Evolutionary conservation across 2,329 filamentous ascomycete species (phyloP).

Genomic region (Truncatella angustata): DNA sequence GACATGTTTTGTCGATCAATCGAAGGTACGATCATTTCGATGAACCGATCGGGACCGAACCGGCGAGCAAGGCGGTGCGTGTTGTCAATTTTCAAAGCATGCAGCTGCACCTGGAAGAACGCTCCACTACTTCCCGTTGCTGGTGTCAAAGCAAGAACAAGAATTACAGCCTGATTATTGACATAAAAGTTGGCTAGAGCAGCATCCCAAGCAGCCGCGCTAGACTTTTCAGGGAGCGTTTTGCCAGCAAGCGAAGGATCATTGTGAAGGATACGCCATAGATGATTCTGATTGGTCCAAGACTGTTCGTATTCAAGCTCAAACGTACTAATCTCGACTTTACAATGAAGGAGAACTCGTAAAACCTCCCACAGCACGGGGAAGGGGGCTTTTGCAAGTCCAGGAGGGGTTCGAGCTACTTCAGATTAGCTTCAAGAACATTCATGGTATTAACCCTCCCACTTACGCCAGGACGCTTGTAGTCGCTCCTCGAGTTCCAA

Average conservation of each 20-base stretch:
- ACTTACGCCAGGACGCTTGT: slow-evolving; percentile 28
- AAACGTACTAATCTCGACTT: slow-evolving; percentile 35
- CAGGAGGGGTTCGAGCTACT: slow-evolving; percentile 32
- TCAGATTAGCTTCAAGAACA: not conserved
- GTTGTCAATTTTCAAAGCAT: slow-evolving; percentile 46
- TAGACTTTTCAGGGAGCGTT: slow-evolving; percentile 45
- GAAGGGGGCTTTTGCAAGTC: slow-evolving; percentile 43
- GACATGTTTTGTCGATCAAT: slow-evolving; percentile 7
- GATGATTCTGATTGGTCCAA: slow-evolving; percentile 41
- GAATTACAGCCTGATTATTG: slow-evolving; percentile 36
- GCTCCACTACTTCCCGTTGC: slow-evolving; percentile 34
- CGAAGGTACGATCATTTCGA: slow-evolving; percentile 53
- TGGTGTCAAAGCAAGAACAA: slow-evolving; percentile 41
- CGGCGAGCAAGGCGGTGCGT: slow-evolving; percentile 51
- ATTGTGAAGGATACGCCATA: slow-evolving; percentile 40
- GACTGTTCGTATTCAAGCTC: slow-evolving; percentile 33
- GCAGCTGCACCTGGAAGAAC: slow-evolving; percentile 44
- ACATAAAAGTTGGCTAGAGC: slow-evolving; percentile 36
- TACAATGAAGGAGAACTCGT: slow-evolving; percentile 45
- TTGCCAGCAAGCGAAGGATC: slow-evolving; percentile 42
- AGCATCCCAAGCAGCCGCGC: slow-evolving; percentile 43
- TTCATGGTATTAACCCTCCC: not conserved
- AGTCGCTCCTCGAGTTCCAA: slow-evolving; percentile 21
- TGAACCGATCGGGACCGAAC: slow-evolving; percentile 57
- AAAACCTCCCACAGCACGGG: slow-evolving; percentile 52